phyloP scores from a whole-genome alignment of 139 green algal species.

The Diplosphaera chodatii region DNA sequence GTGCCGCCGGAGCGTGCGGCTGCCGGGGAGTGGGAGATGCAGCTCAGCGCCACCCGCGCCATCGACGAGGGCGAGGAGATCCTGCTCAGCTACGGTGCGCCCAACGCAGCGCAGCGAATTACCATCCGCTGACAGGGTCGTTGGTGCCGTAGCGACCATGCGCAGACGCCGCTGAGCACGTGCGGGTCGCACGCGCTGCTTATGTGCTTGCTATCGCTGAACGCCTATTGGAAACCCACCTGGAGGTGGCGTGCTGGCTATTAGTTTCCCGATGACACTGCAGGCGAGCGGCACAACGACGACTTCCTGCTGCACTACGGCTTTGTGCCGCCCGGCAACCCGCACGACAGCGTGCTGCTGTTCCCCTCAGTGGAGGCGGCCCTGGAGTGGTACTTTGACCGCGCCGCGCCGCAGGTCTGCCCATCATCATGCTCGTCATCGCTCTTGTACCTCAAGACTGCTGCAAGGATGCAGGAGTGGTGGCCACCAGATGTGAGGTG shows the following conservation, averaged over 20 bases:
- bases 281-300: constrained; percentile 75
- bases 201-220: too few relatives aligned
- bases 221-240: too few relatives aligned
- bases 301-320: constrained; percentile 80
- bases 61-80: constrained; percentile 38
- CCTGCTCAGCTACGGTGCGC: constrained; percentile 35
- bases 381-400: constrained; percentile 40
- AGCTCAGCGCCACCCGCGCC: constrained; percentile 31
- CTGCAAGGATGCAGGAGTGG: too few relatives aligned
- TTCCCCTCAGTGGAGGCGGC: constrained; percentile 47
- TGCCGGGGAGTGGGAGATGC: constrained; percentile 51
- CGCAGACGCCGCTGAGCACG: too few relatives aligned
- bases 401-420: neutral
- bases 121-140: too few relatives aligned
- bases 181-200: too few relatives aligned
- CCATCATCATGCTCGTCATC: too few relatives aligned
- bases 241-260: too few relatives aligned
- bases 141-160: too few relatives aligned
- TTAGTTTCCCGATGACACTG: too few relatives aligned
- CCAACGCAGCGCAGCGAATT: neutral
- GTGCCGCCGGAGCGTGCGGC: constrained; percentile 13
- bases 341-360: constrained; percentile 59
- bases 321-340: constrained; percentile 66
- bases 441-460: too few relatives aligned
- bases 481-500: too few relatives aligned